Evolutionary conservation across 768 basidiomycete genomes (phyloP).

Genomic region (Lyophyllum semitale): DNA sequence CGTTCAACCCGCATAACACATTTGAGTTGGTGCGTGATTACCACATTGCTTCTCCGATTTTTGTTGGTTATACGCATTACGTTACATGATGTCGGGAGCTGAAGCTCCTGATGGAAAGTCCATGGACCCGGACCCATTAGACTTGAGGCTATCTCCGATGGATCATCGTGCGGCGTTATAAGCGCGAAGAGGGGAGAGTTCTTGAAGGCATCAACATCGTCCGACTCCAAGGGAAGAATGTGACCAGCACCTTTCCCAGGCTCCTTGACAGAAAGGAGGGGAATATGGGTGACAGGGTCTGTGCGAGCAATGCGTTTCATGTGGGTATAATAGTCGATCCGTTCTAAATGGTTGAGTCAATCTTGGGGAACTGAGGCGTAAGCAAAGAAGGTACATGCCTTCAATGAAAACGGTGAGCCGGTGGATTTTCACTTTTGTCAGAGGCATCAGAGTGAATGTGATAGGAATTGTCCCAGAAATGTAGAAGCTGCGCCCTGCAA

Average conservation of each 20-base stretch:
- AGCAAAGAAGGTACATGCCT: conserved; percentile 48
- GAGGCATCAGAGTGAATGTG: conserved; percentile 77
- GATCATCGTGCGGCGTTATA: conserved; percentile 47
- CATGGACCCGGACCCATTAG: conserved; percentile 87
- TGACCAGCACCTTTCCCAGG: conserved; percentile 54
- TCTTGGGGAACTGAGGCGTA: not conserved
- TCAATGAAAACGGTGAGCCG: conserved; percentile 75
- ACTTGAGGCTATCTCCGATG: conserved; percentile 57
- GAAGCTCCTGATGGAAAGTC: conserved; percentile 70
- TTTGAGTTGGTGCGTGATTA: conserved; percentile 77
- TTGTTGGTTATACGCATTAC: conserved; percentile 77
- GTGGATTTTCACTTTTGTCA: conserved; percentile 82
- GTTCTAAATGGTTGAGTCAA: conserved; percentile 50
- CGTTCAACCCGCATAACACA: conserved; percentile 81
- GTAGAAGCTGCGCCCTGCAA: conserved; percentile 75
- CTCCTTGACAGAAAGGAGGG: conserved; percentile 64
- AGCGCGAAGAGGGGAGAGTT: conserved; percentile 67
- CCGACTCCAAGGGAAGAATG: conserved; percentile 78
- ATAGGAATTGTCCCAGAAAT: conserved; percentile 84
- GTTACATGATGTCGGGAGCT: conserved; percentile 65
- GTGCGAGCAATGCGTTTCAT: conserved; percentile 68
- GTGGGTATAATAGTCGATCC: conserved; percentile 77
- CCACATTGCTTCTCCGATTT: conserved; percentile 74
- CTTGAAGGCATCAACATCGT: conserved; percentile 61
- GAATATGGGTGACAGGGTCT: conserved; percentile 61